Evolutionary conservation across 257 asterid species (phyloP).

Genomic region (Gentiana dahurica): DNA sequence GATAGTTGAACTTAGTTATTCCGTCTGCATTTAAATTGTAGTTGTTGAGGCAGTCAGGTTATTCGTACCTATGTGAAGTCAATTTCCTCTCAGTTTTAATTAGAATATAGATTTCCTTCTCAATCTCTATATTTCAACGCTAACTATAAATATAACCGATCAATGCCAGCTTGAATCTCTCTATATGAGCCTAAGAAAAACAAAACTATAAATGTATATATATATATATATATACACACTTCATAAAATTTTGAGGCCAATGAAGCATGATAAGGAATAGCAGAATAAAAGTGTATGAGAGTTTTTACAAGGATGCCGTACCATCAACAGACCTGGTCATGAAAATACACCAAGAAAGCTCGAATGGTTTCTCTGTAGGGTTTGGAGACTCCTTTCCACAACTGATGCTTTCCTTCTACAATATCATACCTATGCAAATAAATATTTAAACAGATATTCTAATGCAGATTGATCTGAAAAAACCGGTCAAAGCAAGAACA

Average conservation of each 20-base stretch:
- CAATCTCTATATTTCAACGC: too few relatives aligned
- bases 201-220: too few relatives aligned
- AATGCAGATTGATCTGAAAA: conserved; percentile 5
- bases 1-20: too few relatives aligned
- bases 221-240: not conserved
- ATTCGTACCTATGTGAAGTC: too few relatives aligned
- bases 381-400: conserved; percentile 89
- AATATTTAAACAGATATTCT: conserved; percentile 13
- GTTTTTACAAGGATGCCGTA: conserved; percentile 1
- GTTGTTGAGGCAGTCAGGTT: too few relatives aligned
- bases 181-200: too few relatives aligned
- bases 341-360: conserved; percentile 89
- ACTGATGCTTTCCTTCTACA: conserved; percentile 82
- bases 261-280: not conserved
- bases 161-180: too few relatives aligned
- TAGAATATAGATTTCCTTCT: too few relatives aligned
- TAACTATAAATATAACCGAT: too few relatives aligned
- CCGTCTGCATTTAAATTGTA: too few relatives aligned
- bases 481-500: not conserved
- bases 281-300: not conserved
- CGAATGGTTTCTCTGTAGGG: conserved; percentile 96
- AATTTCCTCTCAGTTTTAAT: too few relatives aligned
- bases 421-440: conserved; percentile 63
- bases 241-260: not conserved
- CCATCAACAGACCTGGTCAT: conserved; percentile 63